Base-by-base conservation (phyloP, 1,284 basidiomycete genomes). In the Termitomyces sp. region DNA sequence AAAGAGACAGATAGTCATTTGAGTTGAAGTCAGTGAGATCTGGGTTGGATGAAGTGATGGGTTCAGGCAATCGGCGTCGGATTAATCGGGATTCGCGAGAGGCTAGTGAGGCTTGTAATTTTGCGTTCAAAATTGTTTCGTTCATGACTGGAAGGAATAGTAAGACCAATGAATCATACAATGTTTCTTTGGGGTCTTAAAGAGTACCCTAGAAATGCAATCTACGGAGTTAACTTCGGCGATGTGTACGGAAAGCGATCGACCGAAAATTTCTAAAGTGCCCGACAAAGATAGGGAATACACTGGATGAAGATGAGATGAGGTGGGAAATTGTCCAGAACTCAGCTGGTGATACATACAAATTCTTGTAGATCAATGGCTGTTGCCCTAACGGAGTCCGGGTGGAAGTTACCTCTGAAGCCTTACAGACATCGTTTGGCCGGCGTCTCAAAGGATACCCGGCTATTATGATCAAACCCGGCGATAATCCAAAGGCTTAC, bases 1-100 rank as follows among this genome's bases (percentile, higher is more conserved):
- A 77, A 24, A 99, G 78, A 0, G 92, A 94, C 56, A 98, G 86
- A 71, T 98, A 98, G 74, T 98, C 95, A 72, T 98, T 98, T 12
- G 92, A 90, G 31, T 81, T 88, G 69, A 95, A 94, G 68, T 96
- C 93, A 57, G 81, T 72, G n/a, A 75, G 71, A 53, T 65, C 64
- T 33, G 69, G 65, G 55, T 65, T 42, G 8, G 71, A 72, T 12
- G 68, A 57, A 26, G 68, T 67, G 50, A 66, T 66, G 26, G 80
- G 76, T 60, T 77, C 72, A 15, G 84, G 83, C 3, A 88, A 76
- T 31, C 77, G 72, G 40, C 86, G 80, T 41, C 83, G 75, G 62
- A 88, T 88, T 58, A 73, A 70, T 28, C 87, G 78, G 49, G 78
- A 68, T 36, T 86, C 81, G 53, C 87, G 81, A 26, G 87, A 87